Evolutionary conservation across 352 stramenopile genomes (phyloP).

Genomic region (Globisporangium polare): DNA sequence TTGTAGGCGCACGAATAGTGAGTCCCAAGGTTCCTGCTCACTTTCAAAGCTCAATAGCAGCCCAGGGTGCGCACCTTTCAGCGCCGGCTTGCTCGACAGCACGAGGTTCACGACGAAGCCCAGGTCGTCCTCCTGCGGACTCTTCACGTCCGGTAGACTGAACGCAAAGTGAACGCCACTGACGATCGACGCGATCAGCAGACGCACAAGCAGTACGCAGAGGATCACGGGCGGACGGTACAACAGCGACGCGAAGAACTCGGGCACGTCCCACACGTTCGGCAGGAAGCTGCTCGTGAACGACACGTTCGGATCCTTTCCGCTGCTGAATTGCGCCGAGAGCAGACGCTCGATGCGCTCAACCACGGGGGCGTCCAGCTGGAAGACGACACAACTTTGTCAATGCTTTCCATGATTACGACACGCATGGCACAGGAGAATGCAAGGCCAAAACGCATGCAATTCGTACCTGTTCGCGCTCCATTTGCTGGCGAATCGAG

Average conservation of each 20-base stretch:
- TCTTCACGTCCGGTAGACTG: constrained; percentile 59
- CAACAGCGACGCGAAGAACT: constrained; percentile 47
- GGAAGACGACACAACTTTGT: neutral
- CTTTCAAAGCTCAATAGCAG: neutral
- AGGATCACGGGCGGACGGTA: constrained; percentile 60
- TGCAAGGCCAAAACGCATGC: neutral
- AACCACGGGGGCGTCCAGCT: constrained; percentile 12
- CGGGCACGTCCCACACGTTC: constrained; percentile 45
- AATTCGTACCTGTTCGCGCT: constrained; percentile 53
- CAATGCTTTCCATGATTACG: neutral
- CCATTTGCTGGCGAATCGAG: constrained; percentile 64
- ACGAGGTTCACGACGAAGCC: constrained; percentile 61
- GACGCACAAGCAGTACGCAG: constrained; percentile 51
- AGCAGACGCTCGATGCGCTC: constrained; percentile 53
- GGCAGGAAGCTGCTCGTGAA: constrained; percentile 36
- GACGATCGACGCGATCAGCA: constrained; percentile 40
- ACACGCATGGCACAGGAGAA: neutral
- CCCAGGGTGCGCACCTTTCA: constrained; percentile 45
- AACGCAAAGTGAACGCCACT: constrained; percentile 35
- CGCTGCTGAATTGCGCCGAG: constrained; percentile 33
- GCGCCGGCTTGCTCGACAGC: constrained; percentile 46
- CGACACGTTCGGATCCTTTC: constrained; percentile 16
- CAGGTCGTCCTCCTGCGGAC: constrained; percentile 57
- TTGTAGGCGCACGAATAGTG: neutral
- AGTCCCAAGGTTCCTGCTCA: neutral